phyloP scores from a whole-genome alignment of 1,284 basidiomycete species.

The Psilocybe mexicana region DNA sequence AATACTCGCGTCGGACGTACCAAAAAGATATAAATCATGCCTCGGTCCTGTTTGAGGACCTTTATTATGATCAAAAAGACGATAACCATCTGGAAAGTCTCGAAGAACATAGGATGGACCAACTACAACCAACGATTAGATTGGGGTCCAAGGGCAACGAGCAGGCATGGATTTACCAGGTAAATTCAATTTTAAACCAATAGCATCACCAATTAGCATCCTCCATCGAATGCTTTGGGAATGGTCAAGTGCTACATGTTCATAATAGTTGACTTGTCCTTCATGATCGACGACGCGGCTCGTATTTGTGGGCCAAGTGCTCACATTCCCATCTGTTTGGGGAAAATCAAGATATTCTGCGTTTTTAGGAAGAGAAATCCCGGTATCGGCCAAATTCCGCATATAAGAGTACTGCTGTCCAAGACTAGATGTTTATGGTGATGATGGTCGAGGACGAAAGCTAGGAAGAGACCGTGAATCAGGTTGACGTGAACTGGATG shows the following conservation, averaged over 20 bases:
- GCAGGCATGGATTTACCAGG: slow-evolving; percentile 40
- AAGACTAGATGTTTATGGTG: background rate
- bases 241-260: slow-evolving; percentile 50
- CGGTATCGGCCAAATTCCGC: slow-evolving; percentile 32
- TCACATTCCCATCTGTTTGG: slow-evolving; percentile 56
- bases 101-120: slow-evolving; percentile 61
- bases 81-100: slow-evolving; percentile 66
- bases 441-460: background rate
- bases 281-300: slow-evolving; percentile 50
- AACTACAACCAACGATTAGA: slow-evolving; percentile 34
- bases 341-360: slow-evolving; percentile 58
- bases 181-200: slow-evolving; percentile 53
- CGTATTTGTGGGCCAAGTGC: slow-evolving; percentile 58
- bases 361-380: slow-evolving; percentile 45
- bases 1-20: slow-evolving; percentile 39
- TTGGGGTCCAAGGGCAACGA: background rate
- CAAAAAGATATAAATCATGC: slow-evolving; percentile 76
- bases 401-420: slow-evolving; percentile 34
- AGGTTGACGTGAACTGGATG: no score
- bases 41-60: slow-evolving; percentile 50
- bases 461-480: no score
- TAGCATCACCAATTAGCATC: slow-evolving; percentile 48
- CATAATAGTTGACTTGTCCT: slow-evolving; percentile 72
- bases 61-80: slow-evolving; percentile 76
- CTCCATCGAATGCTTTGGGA: slow-evolving; percentile 61